These are phyloP conservation scores for Boletus bicolor DNA, from an alignment of 768 basidiomycete genomes.

Conservation along the genomic window DNA sequence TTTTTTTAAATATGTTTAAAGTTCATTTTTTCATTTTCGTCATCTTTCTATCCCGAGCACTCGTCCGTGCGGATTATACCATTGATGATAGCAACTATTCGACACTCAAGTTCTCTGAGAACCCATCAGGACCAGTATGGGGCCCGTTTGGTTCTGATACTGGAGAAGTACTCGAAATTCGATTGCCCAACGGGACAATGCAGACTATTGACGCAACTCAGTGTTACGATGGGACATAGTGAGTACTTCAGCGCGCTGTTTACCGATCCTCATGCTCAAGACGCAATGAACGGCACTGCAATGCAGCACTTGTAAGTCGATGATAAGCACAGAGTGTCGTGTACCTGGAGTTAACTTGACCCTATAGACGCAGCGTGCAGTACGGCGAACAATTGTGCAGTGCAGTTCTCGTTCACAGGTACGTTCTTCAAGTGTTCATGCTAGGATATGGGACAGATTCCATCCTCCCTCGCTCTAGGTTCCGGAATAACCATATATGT, in stretches of 20 bases:
- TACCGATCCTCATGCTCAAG: slow-evolving; percentile 4
- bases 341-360: not conserved
- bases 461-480: slow-evolving; percentile 5
- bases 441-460: not conserved
- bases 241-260: slow-evolving; percentile 3
- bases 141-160: slow-evolving; percentile 23
- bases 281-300: not conserved
- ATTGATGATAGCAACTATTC: slow-evolving; percentile 30
- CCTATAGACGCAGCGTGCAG: slow-evolving; percentile 22
- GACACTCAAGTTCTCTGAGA: slow-evolving; percentile 24
- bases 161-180: slow-evolving; percentile 18
- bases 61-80: slow-evolving; percentile 24
- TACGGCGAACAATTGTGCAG: slow-evolving; percentile 22
- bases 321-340: not conserved
- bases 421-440: not conserved
- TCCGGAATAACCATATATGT: slow-evolving; percentile 31
- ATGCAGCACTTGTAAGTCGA: slow-evolving; percentile 24
- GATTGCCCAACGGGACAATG: slow-evolving; percentile 28
- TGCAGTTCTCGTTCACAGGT: slow-evolving; percentile 28
- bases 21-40: not conserved
- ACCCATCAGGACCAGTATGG: slow-evolving; percentile 28
- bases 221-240: slow-evolving; percentile 28
- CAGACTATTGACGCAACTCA: slow-evolving; percentile 19
- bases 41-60: not conserved
- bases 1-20: slow-evolving; percentile 6